These are phyloP conservation scores for Penicillium arizonense DNA, from an alignment of 495 filamentous ascomycete species.

Conservation along the genomic window DNA sequence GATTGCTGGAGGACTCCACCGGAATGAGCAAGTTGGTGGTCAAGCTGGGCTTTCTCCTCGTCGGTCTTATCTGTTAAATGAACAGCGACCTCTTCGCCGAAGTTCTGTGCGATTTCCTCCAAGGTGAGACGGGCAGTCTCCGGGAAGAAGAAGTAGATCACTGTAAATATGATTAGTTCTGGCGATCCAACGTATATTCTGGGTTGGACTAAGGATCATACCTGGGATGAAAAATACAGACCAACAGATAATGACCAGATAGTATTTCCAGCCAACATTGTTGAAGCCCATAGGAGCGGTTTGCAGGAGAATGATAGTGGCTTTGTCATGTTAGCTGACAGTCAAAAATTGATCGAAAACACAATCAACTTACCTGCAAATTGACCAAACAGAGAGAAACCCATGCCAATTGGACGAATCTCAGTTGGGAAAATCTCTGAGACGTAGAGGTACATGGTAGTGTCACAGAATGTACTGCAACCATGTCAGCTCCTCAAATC, in stretches of 20 bases:
- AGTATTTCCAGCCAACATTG: conserved; percentile 46
- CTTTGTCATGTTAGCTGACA: conserved; percentile 12
- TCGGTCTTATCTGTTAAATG: conserved; percentile 32
- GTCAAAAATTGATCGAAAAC: not conserved
- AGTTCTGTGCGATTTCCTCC: conserved; percentile 47
- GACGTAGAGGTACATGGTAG: conserved; percentile 51
- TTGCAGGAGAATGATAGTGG: conserved; percentile 36
- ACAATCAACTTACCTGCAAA: conserved; percentile 28
- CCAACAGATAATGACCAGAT: conserved; percentile 49
- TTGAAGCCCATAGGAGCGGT: conserved; percentile 47
- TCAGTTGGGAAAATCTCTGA: conserved; percentile 53
- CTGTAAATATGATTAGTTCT: conserved; percentile 3
- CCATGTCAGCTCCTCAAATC: not conserved
- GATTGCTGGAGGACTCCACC: not conserved
- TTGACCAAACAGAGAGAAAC: conserved; percentile 42
- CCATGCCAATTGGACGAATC: conserved; percentile 47
- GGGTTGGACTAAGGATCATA: conserved; percentile 5
- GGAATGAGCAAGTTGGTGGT: conserved; percentile 8
- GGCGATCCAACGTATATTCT: too few relatives aligned
- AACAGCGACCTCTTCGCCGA: conserved; percentile 42
- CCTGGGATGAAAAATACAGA: conserved; percentile 39
- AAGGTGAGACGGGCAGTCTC: conserved; percentile 55
- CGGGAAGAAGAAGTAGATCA: conserved; percentile 54
- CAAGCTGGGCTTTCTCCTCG: conserved; percentile 29
- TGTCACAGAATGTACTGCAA: conserved; percentile 44